Conservation (phyloP, 805 yeast species). For the Kockiozyma suomiensis region DNA sequence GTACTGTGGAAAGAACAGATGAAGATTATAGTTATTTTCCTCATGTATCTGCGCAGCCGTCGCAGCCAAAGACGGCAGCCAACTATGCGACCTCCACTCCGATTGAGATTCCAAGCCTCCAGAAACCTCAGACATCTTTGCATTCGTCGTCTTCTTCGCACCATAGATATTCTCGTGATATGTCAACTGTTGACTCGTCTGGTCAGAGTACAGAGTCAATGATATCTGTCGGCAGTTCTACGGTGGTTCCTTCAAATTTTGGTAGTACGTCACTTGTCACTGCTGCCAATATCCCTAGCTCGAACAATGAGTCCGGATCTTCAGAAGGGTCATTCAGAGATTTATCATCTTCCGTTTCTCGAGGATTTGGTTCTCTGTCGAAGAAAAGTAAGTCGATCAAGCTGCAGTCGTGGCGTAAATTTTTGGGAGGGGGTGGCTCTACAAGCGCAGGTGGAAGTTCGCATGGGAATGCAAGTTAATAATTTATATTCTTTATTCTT, state of each 20-base stretch:
- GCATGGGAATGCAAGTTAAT: not conserved
- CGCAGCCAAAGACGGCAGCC: not conserved
- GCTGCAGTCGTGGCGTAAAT: conserved; percentile 16
- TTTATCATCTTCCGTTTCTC: conserved; percentile 10
- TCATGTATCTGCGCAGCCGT: not conserved
- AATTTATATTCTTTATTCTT: too few species aligned
- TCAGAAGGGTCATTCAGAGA: conserved; percentile 13
- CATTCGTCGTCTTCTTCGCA: not conserved
- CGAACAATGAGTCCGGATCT: conserved; percentile 5
- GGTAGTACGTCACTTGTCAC: not conserved
- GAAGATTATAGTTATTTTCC: conserved; percentile 13
- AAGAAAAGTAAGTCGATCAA: conserved; percentile 16
- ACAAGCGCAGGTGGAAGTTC: not conserved
- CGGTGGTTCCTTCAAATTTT: not conserved
- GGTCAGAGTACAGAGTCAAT: not conserved
- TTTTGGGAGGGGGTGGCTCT: conserved; percentile 17
- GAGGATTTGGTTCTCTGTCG: conserved; percentile 20
- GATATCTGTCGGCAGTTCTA: not conserved
- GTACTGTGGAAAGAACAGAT: conserved; percentile 4
- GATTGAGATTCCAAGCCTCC: conserved; percentile 2
- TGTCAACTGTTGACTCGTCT: not conserved
- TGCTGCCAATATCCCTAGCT: not conserved
- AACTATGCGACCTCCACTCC: not conserved
- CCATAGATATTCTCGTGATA: conserved; percentile 2
- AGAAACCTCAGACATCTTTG: not conserved